These are phyloP conservation scores for Handroanthus guayacan DNA, from an alignment of 257 asterid species.

Conservation along the genomic window DNA sequence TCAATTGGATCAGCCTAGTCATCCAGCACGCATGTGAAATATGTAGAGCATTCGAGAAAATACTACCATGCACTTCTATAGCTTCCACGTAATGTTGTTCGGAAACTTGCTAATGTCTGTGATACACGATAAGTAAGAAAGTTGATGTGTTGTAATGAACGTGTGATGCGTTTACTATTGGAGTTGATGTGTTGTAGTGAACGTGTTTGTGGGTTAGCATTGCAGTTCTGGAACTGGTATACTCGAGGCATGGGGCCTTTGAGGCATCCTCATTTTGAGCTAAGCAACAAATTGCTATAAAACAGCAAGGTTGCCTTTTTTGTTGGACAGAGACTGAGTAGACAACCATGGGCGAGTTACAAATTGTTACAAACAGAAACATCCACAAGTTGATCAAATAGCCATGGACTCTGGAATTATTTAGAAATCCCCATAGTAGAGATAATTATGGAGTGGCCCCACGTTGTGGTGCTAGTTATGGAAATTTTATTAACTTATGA, in stretches of 20 bases:
- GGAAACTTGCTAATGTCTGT: conserved; percentile 25
- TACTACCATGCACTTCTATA: background rate
- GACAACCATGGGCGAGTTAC: conserved; percentile 32
- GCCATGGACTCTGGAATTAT: conserved; percentile 28
- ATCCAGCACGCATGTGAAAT: background rate
- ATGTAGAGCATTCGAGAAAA: conserved; percentile 7
- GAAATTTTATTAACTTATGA: conserved; percentile 25
- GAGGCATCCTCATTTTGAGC: conserved; percentile 48
- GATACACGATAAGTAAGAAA: conserved; percentile 12
- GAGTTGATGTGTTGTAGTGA: conserved; percentile 34
- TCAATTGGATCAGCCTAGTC: background rate
- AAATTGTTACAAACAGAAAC: conserved; percentile 45
- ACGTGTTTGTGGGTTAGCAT: no score
- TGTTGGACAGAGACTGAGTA: conserved; percentile 39
- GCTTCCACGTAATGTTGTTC: background rate
- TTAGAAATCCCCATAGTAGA: conserved; percentile 28
- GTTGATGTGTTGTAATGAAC: conserved; percentile 34
- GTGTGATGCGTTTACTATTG: conserved; percentile 40
- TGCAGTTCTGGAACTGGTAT: conserved; percentile 42
- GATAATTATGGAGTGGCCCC: conserved; percentile 40
- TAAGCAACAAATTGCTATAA: conserved; percentile 49
- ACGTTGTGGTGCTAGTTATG: conserved; percentile 33
- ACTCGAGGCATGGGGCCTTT: conserved; percentile 23
- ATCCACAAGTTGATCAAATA: conserved; percentile 42
- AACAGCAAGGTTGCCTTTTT: conserved; percentile 44